Evolutionary conservation across 257 asterid genomes (phyloP), one percentile per base, ranked within the genome.

Genomic region (Przewalskia tangutica): DNA sequence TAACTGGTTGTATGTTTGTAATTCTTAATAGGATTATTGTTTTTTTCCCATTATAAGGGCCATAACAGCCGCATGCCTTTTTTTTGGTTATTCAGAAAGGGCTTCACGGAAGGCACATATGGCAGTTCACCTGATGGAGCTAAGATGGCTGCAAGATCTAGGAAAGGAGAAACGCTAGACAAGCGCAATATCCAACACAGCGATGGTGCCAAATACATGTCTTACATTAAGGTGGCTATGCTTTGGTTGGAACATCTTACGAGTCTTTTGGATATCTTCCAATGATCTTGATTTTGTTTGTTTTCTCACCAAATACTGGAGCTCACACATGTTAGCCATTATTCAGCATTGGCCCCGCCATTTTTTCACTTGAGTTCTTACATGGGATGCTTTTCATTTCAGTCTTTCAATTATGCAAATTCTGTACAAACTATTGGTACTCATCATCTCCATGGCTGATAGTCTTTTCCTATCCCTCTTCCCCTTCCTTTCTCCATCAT

Each of bases 151-250:
- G 85, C 88, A 36, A 83, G 81, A 53, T 82, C 88, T 63, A 85
- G 81, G 79, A 92, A 84, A 63, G 91, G 84, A 55, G 98, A 91
- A 71, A 93, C 88, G 84, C 81, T 88, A 51, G 92, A 86, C 82
- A 89, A 85, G 89, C 85, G 84, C 81, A 91, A 91, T 89, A 86
- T 91, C 84, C 95, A 87, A 86, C 88, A 82, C 68, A 89, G 81
- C 63, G 97, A 91, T 88, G 97, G 97, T 81, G 92, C 98, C 85
- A 91, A 90, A 85, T 93, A 92, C 81, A 95, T 95, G 99, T 94
- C 99, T 68, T 95, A 94, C 81, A 90, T 95, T 85, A 94, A 95
- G 99, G 98, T 95, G 81, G 80, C 83, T 48, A 73, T 48, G 62
- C 44, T 48, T 48, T 50, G 60, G 60, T 73, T 73, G 62, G 79